Conservation (phyloP, 2,329 filamentous ascomycete species). For the Arachnomyces sp. region DNA sequence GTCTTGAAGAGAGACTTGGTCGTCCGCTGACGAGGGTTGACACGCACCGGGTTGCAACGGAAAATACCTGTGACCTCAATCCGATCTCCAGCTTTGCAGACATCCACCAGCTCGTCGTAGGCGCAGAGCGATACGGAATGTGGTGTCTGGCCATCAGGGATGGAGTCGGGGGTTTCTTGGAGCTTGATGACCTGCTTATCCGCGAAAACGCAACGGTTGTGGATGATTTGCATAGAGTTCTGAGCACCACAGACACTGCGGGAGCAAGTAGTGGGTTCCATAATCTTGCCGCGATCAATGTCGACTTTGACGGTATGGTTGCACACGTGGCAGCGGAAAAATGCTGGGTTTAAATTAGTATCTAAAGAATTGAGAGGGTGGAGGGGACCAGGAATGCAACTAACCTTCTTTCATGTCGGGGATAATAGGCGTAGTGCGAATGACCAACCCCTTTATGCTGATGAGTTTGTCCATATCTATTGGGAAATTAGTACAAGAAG, state of each 20-base stretch:
- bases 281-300: slow-evolving; percentile 91
- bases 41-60: slow-evolving; percentile 82
- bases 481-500: slow-evolving; percentile 1
- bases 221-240: slow-evolving; percentile 97
- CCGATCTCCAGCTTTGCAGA: slow-evolving; percentile 95
- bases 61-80: slow-evolving; percentile 96
- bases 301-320: slow-evolving; percentile 84
- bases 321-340: slow-evolving; percentile 92
- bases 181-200: slow-evolving; percentile 99
- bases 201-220: slow-evolving; percentile 89
- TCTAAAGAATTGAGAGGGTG: slow-evolving; percentile 7
- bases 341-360: slow-evolving; percentile 46
- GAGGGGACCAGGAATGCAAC: slow-evolving; percentile 6
- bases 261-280: slow-evolving; percentile 84
- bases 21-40: slow-evolving; percentile 85
- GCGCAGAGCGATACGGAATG: slow-evolving; percentile 94
- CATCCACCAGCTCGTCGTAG: slow-evolving; percentile 93
- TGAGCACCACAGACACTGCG: slow-evolving; percentile 69
- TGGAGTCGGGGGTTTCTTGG: slow-evolving; percentile 90
- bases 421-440: slow-evolving; percentile 89
- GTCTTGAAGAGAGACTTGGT: slow-evolving; percentile 98
- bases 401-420: slow-evolving; percentile 89
- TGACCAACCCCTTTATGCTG: slow-evolving; percentile 90
- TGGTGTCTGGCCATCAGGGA: slow-evolving; percentile 92
- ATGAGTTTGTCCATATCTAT: slow-evolving; percentile 91